Percentiles rank a stretch among this genome's conserved stretches.
Conservation (phyloP, 2,329 filamentous ascomycete species). For the Aureobasidium sp. region DNA sequence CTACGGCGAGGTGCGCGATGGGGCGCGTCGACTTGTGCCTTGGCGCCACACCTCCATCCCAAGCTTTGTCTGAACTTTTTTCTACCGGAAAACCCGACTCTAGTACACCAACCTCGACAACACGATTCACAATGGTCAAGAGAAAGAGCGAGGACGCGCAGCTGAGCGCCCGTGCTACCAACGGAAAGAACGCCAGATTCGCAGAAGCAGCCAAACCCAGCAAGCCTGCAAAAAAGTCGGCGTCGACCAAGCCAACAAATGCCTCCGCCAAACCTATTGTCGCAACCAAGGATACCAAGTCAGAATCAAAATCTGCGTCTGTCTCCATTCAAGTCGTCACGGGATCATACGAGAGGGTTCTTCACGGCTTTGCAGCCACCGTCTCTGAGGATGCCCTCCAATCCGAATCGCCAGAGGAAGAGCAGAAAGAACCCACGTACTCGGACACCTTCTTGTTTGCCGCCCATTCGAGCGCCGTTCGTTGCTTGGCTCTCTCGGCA, state of each 20-base stretch:
- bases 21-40: not conserved
- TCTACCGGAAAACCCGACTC: not conserved
- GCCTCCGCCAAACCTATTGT: not conserved
- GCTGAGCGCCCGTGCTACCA: not conserved
- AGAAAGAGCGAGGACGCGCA: slow-evolving; percentile 20
- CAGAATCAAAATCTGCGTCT: not conserved
- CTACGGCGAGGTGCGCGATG: not conserved
- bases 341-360: slow-evolving; percentile 86
- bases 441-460: slow-evolving; percentile 94
- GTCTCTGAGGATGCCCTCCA: slow-evolving; percentile 40
- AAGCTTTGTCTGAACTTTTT: not conserved
- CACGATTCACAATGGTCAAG: slow-evolving; percentile 20
- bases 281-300: not conserved
- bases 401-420: slow-evolving; percentile 19
- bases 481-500: slow-evolving; percentile 79
- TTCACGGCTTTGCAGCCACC: slow-evolving; percentile 83
- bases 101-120: not conserved
- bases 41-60: not conserved
- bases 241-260: slow-evolving; percentile 3
- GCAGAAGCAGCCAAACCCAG: not conserved
- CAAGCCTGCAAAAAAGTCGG: slow-evolving; percentile 5
- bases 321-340: slow-evolving; percentile 73
- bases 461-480: slow-evolving; percentile 82
- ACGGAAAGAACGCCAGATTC: slow-evolving; percentile 10
- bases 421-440: slow-evolving; percentile 51